Evolutionary conservation across 2,329 filamentous ascomycete species (phyloP).

Genomic region (Pyricularia sp.): DNA sequence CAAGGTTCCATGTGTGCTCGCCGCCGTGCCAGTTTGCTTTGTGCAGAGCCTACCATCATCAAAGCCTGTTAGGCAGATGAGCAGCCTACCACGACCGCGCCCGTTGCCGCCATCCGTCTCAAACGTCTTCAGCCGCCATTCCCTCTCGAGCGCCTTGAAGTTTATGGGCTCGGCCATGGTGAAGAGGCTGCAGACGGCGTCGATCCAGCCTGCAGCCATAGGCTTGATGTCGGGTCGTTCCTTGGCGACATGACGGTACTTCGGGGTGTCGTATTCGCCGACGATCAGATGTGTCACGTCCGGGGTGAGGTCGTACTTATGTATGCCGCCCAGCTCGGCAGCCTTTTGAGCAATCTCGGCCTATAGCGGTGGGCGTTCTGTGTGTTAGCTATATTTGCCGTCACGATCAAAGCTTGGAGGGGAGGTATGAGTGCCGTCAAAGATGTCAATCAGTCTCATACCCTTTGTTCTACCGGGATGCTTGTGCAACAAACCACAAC

Average conservation of each 20-base stretch:
- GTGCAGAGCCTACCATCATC: conserved; percentile 29
- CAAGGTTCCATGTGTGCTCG: not conserved
- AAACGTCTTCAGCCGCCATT: conserved; percentile 53
- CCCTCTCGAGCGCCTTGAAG: conserved; percentile 52
- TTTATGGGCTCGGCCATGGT: conserved; percentile 65
- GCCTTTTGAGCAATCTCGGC: conserved; percentile 50
- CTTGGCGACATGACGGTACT: conserved; percentile 90
- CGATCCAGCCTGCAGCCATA: conserved; percentile 72
- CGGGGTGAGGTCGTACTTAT: conserved; percentile 87
- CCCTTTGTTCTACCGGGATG: conserved; percentile 65
- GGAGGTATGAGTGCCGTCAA: conserved; percentile 3
- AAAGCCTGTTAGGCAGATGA: conserved; percentile 45
- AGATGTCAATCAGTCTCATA: conserved; percentile 25
- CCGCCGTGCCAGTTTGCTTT: not conserved
- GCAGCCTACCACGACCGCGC: conserved; percentile 26
- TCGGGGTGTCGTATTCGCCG: conserved; percentile 76
- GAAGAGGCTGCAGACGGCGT: conserved; percentile 69
- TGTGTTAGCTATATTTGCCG: conserved; percentile 5
- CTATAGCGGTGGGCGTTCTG: conserved; percentile 15
- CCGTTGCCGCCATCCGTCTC: conserved; percentile 33
- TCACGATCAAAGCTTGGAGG: conserved; percentile 6
- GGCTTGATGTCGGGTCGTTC: conserved; percentile 76
- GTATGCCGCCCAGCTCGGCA: conserved; percentile 68
- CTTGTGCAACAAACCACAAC: conserved; percentile 81
- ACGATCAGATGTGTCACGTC: conserved; percentile 92